Percentiles rank a stretch among this genome's conserved stretches.
phyloP scores from a whole-genome alignment of 176 grass and related monocot species.

The Zoysia japonica region DNA sequence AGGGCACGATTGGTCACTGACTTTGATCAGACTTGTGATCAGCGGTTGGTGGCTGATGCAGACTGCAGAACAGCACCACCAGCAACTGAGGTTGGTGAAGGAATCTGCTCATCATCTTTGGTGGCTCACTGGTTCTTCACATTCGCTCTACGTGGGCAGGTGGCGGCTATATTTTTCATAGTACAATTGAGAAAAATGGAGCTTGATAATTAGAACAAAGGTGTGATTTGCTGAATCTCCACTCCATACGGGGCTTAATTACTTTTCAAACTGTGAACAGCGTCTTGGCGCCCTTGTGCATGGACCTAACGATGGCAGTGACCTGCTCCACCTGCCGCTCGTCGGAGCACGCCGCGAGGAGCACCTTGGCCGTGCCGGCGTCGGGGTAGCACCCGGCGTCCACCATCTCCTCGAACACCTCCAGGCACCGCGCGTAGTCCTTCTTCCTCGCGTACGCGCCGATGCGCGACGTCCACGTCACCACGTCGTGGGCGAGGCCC shows the following conservation, averaged over 20 bases:
- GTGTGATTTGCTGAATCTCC: too few relatives aligned
- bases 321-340: slow-evolving; percentile 80
- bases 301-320: slow-evolving; percentile 72
- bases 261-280: slow-evolving; percentile 44
- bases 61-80: slow-evolving; percentile 18
- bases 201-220: neutral
- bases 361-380: slow-evolving; percentile 81
- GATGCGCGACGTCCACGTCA: slow-evolving; percentile 82
- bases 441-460: slow-evolving; percentile 78
- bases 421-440: slow-evolving; percentile 65
- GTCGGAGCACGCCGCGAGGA: slow-evolving; percentile 71
- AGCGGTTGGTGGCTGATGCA: slow-evolving; percentile 50
- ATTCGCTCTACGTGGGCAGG: neutral
- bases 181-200: neutral
- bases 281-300: slow-evolving; percentile 72
- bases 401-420: slow-evolving; percentile 92
- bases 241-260: too few relatives aligned
- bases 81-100: slow-evolving; percentile 5
- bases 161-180: neutral
- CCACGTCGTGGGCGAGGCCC: slow-evolving; percentile 72
- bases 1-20: slow-evolving; percentile 24
- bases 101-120: neutral
- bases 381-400: slow-evolving; percentile 86
- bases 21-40: slow-evolving; percentile 30
- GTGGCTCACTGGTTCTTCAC: neutral